Evolutionary conservation across 208 protist genomes (phyloP).

Genomic region (Trypanosomatidae sp.): DNA sequence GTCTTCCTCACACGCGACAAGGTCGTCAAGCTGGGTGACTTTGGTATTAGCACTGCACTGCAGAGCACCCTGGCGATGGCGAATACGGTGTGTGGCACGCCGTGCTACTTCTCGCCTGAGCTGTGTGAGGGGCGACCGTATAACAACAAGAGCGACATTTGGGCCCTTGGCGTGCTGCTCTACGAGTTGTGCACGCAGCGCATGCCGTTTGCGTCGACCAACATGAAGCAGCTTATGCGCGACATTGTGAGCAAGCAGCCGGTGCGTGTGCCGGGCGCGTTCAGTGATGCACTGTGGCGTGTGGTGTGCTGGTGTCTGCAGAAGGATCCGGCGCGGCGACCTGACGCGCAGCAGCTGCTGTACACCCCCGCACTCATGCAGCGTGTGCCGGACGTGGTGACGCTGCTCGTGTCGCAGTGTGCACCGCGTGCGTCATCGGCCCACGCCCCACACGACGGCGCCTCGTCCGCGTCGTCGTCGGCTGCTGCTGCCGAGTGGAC

Average conservation of each 20-base stretch:
- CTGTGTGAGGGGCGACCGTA: constrained; percentile 87
- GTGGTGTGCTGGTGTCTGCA: constrained; percentile 60
- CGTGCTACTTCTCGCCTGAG: constrained; percentile 93
- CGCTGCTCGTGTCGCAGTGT: no score
- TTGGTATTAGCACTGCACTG: constrained; percentile 86
- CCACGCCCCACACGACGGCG: no score
- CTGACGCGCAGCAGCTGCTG: constrained; percentile 65
- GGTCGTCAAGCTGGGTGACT: constrained; percentile 88
- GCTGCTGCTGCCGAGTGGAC: no score
- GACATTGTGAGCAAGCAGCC: constrained; percentile 73
- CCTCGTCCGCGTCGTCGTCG: no score
- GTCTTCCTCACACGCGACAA: constrained; percentile 77
- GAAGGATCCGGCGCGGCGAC: constrained; percentile 76
- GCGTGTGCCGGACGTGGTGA: constrained; percentile 54
- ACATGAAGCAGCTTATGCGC: constrained; percentile 76
- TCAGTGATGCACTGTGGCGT: constrained; percentile 57
- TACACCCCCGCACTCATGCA: constrained; percentile 40
- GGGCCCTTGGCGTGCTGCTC: constrained; percentile 82
- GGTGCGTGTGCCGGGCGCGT: constrained; percentile 43
- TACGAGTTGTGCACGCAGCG: constrained; percentile 74
- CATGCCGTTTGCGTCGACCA: constrained; percentile 73
- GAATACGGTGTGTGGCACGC: constrained; percentile 91
- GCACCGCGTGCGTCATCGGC: no score
- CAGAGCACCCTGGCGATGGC: constrained; percentile 81
- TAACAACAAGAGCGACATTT: constrained; percentile 91